Conservation (phyloP, 768 basidiomycete species). For the Tulasnella sp. region DNA sequence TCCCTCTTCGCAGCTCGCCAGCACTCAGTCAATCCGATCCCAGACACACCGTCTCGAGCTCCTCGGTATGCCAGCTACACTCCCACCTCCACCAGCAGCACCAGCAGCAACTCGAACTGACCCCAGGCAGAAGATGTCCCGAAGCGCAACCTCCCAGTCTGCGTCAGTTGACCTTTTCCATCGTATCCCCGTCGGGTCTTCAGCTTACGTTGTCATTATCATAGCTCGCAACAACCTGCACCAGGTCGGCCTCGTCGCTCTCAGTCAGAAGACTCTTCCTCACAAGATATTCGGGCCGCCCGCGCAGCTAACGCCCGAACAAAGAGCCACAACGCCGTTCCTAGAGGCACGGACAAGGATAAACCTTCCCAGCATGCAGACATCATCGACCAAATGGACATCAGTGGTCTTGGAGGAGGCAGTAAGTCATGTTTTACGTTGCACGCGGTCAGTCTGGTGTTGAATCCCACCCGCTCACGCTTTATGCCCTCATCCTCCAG, state of each 20-base stretch:
- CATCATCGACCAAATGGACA: conserved; percentile 87
- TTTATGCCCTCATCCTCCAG: conserved; percentile 48
- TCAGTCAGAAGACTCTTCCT: conserved; percentile 55
- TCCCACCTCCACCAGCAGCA: background rate
- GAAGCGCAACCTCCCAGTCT: conserved; percentile 24
- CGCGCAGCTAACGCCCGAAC: conserved; percentile 50
- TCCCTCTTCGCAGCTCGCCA: background rate
- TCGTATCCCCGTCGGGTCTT: background rate
- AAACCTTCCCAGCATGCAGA: conserved; percentile 77
- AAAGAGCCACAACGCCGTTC: conserved; percentile 49
- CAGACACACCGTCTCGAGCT: background rate
- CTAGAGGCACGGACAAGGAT: conserved; percentile 59
- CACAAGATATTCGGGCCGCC: conserved; percentile 45
- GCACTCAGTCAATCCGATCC: background rate
- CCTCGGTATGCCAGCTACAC: background rate
- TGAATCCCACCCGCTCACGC: conserved; percentile 24
- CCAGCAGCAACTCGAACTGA: conserved; percentile 1
- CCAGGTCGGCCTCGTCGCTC: conserved; percentile 49
- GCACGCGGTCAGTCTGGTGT: conserved; percentile 14
- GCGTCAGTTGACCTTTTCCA: conserved; percentile 25
- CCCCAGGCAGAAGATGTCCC: conserved; percentile 28
- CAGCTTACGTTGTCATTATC: conserved; percentile 30
- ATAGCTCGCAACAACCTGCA: conserved; percentile 40
- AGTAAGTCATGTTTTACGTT: conserved; percentile 56
- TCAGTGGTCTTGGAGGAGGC: conserved; percentile 72